These are phyloP conservation scores for Hypomontagnella monticulosa DNA, from an alignment of 495 filamentous ascomycete genomes.

Conservation along the genomic window DNA sequence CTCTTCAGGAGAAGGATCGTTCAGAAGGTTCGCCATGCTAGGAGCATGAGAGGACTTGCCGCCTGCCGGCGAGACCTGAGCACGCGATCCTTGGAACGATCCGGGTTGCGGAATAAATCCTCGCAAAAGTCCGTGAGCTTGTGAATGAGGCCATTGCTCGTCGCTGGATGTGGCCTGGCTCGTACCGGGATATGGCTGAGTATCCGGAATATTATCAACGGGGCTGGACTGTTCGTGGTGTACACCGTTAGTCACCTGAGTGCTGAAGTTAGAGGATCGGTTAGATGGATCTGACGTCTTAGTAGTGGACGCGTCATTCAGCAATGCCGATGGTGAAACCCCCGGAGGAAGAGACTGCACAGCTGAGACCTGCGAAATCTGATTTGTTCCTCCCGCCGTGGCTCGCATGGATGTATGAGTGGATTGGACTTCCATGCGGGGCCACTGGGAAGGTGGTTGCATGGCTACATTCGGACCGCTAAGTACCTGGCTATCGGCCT, in stretches of 20 bases:
- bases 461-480: conserved; percentile 46
- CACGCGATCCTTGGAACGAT: conserved; percentile 47
- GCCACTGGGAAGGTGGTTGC: conserved; percentile 48
- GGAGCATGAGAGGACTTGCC: conserved; percentile 45
- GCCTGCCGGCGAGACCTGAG: conserved; percentile 31
- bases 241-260: conserved; percentile 69
- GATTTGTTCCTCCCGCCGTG: conserved; percentile 51
- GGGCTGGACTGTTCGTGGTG: conserved; percentile 48
- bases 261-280: conserved; percentile 64
- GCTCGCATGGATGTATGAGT: conserved; percentile 46
- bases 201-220: conserved; percentile 63
- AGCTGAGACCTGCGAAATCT: conserved; percentile 72
- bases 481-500: conserved; percentile 62
- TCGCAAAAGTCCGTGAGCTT: conserved; percentile 57
- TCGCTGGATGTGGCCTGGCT: conserved; percentile 53
- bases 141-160: conserved; percentile 60
- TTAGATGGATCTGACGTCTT: conserved; percentile 76
- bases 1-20: conserved; percentile 42
- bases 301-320: conserved; percentile 90
- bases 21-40: conserved; percentile 50
- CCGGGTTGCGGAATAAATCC: conserved; percentile 51
- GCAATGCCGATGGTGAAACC: conserved; percentile 76
- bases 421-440: conserved; percentile 37
- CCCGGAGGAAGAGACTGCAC: conserved; percentile 79
- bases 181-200: conserved; percentile 53